These are phyloP conservation scores for Colletotrichum phormii DNA, from an alignment of 2,329 filamentous ascomycete species.

Conservation along the genomic window DNA sequence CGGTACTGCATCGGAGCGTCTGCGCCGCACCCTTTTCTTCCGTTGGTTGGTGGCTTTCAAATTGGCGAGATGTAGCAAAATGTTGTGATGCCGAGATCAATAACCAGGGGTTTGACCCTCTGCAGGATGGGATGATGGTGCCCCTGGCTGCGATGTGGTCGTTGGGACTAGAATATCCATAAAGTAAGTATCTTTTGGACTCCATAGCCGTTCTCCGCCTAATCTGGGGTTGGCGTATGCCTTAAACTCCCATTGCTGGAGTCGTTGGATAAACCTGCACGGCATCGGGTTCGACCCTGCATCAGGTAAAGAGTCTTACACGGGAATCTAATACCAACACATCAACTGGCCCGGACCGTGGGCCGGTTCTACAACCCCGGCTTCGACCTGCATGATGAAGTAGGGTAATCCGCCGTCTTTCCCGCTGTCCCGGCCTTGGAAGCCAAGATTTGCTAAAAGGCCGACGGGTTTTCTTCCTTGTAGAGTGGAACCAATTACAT, in stretches of 20 bases:
- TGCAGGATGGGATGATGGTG: conserved; percentile 4
- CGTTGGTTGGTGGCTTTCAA: conserved; percentile 1
- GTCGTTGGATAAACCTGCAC: background rate
- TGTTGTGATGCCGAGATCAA: background rate
- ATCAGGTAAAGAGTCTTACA: conserved; percentile 3
- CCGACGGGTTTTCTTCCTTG: background rate
- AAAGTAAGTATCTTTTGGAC: background rate
- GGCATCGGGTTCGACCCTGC: background rate
- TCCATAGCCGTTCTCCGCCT: background rate
- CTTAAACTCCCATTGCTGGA: background rate
- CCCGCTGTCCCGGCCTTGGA: background rate
- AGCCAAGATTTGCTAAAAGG: background rate
- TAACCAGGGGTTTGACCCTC: background rate
- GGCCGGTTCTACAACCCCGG: conserved; percentile 11
- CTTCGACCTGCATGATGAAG: conserved; percentile 7
- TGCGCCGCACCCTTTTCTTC: background rate
- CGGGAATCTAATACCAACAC: conserved; percentile 1
- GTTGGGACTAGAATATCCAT: background rate
- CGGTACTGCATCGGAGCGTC: background rate
- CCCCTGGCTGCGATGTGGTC: background rate
- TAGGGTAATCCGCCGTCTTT: background rate
- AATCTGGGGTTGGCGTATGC: background rate
- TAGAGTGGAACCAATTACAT: background rate
- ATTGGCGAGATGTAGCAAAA: background rate
- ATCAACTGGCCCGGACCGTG: conserved; percentile 1